Evolutionary conservation across 352 stramenopile genomes (phyloP), one percentile per base, ranked within the genome.

Genomic region (Phytophthora pistaciae): DNA sequence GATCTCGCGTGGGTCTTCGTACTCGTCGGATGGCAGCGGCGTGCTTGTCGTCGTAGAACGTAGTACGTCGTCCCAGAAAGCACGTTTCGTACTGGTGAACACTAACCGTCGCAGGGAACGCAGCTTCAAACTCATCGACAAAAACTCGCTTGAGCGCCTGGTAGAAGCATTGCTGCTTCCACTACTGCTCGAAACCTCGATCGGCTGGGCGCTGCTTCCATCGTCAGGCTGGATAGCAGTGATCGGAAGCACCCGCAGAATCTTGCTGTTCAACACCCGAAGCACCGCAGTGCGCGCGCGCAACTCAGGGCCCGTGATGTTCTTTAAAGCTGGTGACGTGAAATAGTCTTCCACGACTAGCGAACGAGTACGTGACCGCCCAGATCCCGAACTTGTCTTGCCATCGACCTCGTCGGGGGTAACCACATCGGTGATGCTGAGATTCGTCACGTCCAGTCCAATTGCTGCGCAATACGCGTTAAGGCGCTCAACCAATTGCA

Each of bases 1-100:
- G 68, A 99, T 99, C 75, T 99, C 97, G 31, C 97, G 92, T 16
- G 98, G 98, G 29, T 99, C 87, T 78, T 99, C 98, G 77, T 99
- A 99, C 70, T 99, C 98, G 70, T 99, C 98, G 46, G 98, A 97
- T 52, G 97, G 98, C 6, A 99, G 83, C 21, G 97, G 91, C 13
- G 98, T 99, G 52, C 94, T 98, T 3, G 97, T 99, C 27, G 97
- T 98, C 16, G 98, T 99, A 40, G 92, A 86, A 46, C 95, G 87
- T 38, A 99, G 79, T 6, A 99, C 89, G 44, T 88, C 89, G 56
- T 99, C 89, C 82, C 98, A 98, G 64, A 99, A 98, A n/a, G 83
- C 82, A 25, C 83, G 83, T 66, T 99, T 99, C 5, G 95, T 98
- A 60, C 86, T 96, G 1, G 90, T 98, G 59, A 98, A 98, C 23